Base-by-base conservation (phyloP, 352 stramenopile species). In the Phytopythium oedochilum region DNA sequence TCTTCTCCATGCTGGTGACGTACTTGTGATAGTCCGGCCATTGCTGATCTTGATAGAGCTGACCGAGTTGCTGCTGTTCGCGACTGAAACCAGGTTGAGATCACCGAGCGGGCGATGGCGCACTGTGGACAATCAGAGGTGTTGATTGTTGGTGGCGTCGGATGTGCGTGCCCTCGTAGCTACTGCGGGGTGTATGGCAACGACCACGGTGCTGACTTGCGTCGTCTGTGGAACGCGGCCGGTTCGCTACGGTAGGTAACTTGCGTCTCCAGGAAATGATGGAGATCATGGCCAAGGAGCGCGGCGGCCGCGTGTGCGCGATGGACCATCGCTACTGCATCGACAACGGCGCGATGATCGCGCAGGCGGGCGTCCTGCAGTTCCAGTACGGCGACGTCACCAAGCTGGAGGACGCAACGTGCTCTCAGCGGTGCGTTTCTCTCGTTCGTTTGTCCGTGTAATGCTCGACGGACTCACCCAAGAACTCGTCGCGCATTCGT, bases 261-360 rank as follows among this genome's bases (percentile, higher is more conserved):
- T 60, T 91, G 47, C 78, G 84, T 25, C 65, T 96, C 28, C 92
- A 98, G 70, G 75, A 98, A 59, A 99, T 99, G 97, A 99, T 99
- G 97, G 78, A 80, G 51, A 82, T 92, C 31, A 99, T 99, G 98
- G 93, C 95, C 10, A 73, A 86, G 55, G 96, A 99, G 38, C 79
- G 98, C 43, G 93, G 95, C 47, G 97, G 95, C 17, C 83, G 73
- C 7, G 75, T 99, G 5, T 99, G 95, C 56, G 94, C 90, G 10
- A 99, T 99, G 97, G 97, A 99, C 75, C 89, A 99, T 46, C 88
- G 92, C 56, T 99, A 99, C 83, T 99, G 97, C 64, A 98, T 99
- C 63, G 98, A 99, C 77, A 99, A 99, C 70, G 98, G 98, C 9
- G 97, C 96, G 8, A 99, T 99, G 98, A 99, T 99, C 70, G 97